Evolutionary conservation across 177 flowering plant species (phyloP).

Genomic region (Vitis hybrid): DNA sequence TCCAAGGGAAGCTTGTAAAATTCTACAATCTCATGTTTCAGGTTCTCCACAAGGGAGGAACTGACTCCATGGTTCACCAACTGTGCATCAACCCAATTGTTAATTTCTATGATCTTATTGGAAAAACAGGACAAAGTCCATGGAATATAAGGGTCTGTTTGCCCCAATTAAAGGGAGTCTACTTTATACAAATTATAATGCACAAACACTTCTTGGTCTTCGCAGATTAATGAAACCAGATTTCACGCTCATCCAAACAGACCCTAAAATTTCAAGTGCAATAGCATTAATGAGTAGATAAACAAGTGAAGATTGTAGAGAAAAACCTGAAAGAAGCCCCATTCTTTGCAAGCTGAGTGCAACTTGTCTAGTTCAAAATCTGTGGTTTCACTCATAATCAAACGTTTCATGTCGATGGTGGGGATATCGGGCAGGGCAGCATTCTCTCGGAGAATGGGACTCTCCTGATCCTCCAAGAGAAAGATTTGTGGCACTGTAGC

Average conservation of each 20-base stretch:
- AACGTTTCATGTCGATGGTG: slow-evolving; percentile 11
- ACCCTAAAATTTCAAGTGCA: not conserved
- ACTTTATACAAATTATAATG: not conserved
- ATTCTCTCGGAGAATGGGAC: not conserved
- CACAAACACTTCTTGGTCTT: no score
- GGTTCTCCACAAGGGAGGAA: slow-evolving; percentile 20
- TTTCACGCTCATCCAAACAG: no score
- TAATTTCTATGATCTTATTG: not conserved
- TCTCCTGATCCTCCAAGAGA: slow-evolving; percentile 2
- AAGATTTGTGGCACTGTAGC: slow-evolving; percentile 8
- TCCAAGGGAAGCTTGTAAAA: slow-evolving; percentile 34
- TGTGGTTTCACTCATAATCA: slow-evolving; percentile 1
- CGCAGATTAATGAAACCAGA: no score
- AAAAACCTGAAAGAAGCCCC: slow-evolving; percentile 35
- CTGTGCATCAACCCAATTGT: slow-evolving; percentile 12
- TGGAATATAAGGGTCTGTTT: not conserved
- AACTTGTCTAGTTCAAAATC: slow-evolving; percentile 21
- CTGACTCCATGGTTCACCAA: slow-evolving; percentile 44
- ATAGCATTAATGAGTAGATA: not conserved
- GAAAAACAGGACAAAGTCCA: no score
- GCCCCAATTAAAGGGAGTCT: not conserved
- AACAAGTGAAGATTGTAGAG: not conserved
- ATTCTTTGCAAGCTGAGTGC: slow-evolving; percentile 27
- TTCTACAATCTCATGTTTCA: slow-evolving; percentile 27
- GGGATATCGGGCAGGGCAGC: slow-evolving; percentile 6